These are phyloP conservation scores for Incumbomyces lentus DNA, from an alignment of 2,329 filamentous ascomycete genomes.

Conservation along the genomic window DNA sequence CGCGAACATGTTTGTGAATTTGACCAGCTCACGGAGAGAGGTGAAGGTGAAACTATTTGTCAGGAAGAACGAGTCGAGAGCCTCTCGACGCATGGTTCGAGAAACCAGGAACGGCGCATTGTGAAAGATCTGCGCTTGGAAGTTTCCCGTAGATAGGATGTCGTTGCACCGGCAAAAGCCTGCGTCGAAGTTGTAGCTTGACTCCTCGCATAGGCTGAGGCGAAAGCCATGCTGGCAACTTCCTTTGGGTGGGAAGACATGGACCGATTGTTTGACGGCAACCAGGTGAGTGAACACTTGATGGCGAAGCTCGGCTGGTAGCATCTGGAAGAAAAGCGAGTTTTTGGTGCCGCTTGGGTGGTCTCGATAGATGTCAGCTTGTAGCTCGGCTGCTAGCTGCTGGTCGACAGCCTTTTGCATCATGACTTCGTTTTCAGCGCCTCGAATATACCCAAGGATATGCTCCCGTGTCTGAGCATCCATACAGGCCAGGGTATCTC, in stretches of 20 bases:
- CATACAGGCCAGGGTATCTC: neutral
- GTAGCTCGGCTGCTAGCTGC: conserved; percentile 1
- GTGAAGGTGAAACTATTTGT: conserved; percentile 7
- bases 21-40: conserved; percentile 2
- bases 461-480: neutral
- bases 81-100: conserved; percentile 2
- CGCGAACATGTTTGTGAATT: conserved; percentile 2
- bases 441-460: neutral
- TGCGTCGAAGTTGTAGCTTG: neutral
- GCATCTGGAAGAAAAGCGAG: conserved; percentile 4
- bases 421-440: neutral
- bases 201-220: conserved; percentile 4
- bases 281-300: conserved; percentile 4
- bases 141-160: neutral
- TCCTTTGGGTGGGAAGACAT: conserved; percentile 3
- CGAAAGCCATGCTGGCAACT: conserved; percentile 6
- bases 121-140: conserved; percentile 4
- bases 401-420: conserved; percentile 2
- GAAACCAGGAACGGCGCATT: conserved; percentile 6
- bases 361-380: neutral
- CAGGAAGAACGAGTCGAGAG: conserved; percentile 7
- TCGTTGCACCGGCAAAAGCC: conserved; percentile 3
- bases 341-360: neutral
- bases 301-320: conserved; percentile 3
- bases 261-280: conserved; percentile 1